A percentile compares a stretch with the other conserved stretches of the same genome.
Conservation (phyloP, 352 stramenopile species). For the Phytopythium aichiense region DNA sequence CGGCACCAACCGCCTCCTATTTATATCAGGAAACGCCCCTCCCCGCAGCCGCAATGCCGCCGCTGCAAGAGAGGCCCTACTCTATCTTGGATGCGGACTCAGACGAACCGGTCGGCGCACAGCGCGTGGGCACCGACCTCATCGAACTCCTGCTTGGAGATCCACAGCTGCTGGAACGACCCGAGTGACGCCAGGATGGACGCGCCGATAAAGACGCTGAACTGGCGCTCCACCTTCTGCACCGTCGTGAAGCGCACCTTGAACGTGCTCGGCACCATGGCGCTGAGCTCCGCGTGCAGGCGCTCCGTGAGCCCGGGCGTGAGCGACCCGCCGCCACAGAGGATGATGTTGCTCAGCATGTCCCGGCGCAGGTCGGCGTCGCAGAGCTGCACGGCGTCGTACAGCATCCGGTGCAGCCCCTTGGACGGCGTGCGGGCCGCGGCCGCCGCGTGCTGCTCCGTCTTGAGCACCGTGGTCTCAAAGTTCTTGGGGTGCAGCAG, state of each 20-base stretch:
- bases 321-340: conserved; percentile 78
- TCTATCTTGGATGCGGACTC: background rate
- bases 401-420: conserved; percentile 73
- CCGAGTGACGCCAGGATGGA: conserved; percentile 85
- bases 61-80: background rate
- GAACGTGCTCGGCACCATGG: conserved; percentile 77
- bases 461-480: conserved; percentile 36
- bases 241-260: conserved; percentile 85
- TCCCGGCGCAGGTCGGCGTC: conserved; percentile 81
- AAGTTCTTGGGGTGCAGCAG: conserved; percentile 69
- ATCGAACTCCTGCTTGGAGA: conserved; percentile 84
- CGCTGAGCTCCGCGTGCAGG: conserved; percentile 71
- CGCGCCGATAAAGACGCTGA: conserved; percentile 85
- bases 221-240: conserved; percentile 82
- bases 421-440: conserved; percentile 51
- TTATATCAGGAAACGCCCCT: conserved; percentile 1
- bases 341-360: conserved; percentile 85
- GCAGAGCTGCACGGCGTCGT: conserved; percentile 79
- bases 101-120: conserved; percentile 67
- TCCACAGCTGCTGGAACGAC: conserved; percentile 88
- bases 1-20: background rate
- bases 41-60: background rate
- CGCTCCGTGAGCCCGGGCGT: conserved; percentile 74
- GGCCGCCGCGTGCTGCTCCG: conserved; percentile 39
- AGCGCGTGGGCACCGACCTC: conserved; percentile 67